Percentiles rank a stretch among this genome's conserved stretches.
Evolutionary conservation across 2,329 filamentous ascomycete species (phyloP).

Genomic region (Kalaharituber pfeilii): DNA sequence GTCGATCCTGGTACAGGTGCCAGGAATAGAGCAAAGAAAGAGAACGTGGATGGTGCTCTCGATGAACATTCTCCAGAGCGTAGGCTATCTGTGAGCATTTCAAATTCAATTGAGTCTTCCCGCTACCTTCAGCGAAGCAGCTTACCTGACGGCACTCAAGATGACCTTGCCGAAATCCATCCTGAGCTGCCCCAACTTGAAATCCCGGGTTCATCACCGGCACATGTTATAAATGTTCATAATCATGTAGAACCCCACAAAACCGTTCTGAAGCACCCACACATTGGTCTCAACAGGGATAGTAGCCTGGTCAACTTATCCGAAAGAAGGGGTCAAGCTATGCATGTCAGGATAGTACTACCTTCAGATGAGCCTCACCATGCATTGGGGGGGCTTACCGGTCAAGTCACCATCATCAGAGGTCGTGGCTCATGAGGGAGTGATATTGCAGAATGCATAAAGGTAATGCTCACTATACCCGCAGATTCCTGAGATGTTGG

Average conservation of each 20-base stretch:
- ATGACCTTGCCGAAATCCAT: background rate
- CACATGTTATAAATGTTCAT: background rate
- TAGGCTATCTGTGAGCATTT: background rate
- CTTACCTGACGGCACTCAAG: background rate
- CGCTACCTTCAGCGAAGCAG: no score
- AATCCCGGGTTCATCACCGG: background rate
- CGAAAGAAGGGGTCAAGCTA: background rate
- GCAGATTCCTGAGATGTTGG: no score
- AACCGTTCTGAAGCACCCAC: background rate
- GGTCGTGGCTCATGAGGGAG: no score
- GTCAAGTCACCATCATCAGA: no score
- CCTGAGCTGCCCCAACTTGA: background rate
- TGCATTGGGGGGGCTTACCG: no score
- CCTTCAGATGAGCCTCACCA: no score
- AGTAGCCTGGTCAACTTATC: background rate
- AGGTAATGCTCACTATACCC: no score
- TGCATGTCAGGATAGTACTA: background rate
- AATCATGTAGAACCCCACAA: background rate
- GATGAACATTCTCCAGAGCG: background rate
- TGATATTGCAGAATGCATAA: no score
- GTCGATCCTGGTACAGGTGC: background rate
- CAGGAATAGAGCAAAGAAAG: background rate
- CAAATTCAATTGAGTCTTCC: background rate
- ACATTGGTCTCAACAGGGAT: background rate
- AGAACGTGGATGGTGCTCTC: background rate